Base-by-base conservation (phyloP, 768 basidiomycete species). In the Floccularia luteovirens region DNA sequence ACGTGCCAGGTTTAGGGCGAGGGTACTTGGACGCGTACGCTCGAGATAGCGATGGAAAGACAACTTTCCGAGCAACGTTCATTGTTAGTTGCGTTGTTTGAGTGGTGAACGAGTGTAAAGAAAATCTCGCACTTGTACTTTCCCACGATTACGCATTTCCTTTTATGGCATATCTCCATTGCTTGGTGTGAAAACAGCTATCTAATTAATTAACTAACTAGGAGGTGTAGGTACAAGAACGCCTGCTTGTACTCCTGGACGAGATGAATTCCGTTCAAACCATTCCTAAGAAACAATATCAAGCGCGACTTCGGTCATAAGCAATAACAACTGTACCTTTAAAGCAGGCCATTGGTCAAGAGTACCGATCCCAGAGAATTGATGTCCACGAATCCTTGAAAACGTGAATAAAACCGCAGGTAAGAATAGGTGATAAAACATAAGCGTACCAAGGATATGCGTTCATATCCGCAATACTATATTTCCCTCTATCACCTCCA, bases 401-500 rank as follows among this genome's bases (percentile, higher is more conserved):
- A n/a, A 28, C 25, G 31, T 23, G 43, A 34, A 17, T 34, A 10
- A 10, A 30, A 14, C 27, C 8, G n/a, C 16, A 34, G n/a, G 16
- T 7, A 14, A 7, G 32, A 34, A n/a, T n/a, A n/a, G n/a, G n/a
- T n/a, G n/a, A n/a, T n/a, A 34, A 28, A 7, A 7, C 32, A 34
- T 30, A 30, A 28, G 31, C 58, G 45, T 43, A 77, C 83, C 82
- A 86, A 10, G 80, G 67, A 33, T 74, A 50, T 4, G 67, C 70
- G 28, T 86, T 87, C 43, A 84, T 59, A 51, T 87, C 82, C 7
- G 82, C 87, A 33, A 89, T 60, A 24, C 69, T 72, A 54, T 70
- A 72, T 43, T 67, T 74, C 22, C 82, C 83, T 39, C 63, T 66
- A 3, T 75, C 78, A 6, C 75, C 64, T 17, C 90, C 88, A 20